phyloP scores from a whole-genome alignment of 345 rosid genomes.

The Pistacia vera region DNA sequence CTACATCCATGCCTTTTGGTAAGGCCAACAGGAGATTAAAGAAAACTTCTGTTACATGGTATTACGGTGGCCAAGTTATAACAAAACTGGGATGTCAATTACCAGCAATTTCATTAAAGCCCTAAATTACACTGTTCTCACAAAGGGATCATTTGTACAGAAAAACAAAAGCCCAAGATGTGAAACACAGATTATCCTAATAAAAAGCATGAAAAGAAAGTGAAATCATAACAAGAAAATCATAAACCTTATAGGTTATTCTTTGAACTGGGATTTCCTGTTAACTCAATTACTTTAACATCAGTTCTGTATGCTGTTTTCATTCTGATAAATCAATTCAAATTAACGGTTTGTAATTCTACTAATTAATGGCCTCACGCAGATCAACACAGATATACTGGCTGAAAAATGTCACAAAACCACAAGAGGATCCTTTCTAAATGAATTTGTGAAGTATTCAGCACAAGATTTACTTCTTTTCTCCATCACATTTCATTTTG shows the following conservation, averaged over 20 bases:
- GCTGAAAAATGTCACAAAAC: not conserved
- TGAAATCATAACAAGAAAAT: not conserved
- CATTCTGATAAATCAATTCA: not conserved
- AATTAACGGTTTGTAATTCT: not conserved
- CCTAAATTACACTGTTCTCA: not conserved
- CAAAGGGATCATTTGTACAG: not conserved
- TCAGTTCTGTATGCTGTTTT: not conserved
- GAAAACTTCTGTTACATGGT: not conserved
- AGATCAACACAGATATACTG: not conserved
- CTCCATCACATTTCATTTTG: conserved; percentile 8
- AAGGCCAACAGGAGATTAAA: no score
- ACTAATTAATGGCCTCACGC: not conserved
- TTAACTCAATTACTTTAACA: not conserved
- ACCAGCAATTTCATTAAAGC: not conserved
- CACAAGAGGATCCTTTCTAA: not conserved
- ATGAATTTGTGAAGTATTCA: not conserved
- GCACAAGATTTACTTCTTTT: not conserved
- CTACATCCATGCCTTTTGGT: not conserved
- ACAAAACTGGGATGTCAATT: not conserved
- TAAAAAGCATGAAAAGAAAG: no score
- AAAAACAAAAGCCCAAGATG: not conserved
- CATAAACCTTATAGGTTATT: conserved; percentile 10
- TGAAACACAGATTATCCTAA: no score
- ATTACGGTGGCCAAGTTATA: not conserved
- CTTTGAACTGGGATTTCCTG: conserved; percentile 1